Evolutionary conservation across 257 asterid genomes (phyloP), one percentile per base, ranked within the genome.

Genomic region (Marsdenia floribunda): DNA sequence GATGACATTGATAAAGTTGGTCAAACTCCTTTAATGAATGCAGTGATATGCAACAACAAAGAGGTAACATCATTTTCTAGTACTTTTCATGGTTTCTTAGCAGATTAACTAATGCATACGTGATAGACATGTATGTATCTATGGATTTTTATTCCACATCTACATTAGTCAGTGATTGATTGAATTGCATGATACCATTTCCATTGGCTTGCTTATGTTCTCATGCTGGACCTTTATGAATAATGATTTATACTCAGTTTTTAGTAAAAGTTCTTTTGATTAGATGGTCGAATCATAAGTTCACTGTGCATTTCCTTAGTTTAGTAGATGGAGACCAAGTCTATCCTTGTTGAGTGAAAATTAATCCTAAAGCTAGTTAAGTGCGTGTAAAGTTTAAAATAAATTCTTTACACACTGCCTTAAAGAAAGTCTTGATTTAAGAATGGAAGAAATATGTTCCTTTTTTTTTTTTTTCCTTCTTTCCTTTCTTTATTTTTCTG

Each of bases 21-120:
- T 76, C 86, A 94, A 84, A 94, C 99, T 58, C 93, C 99, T 59
- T 93, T 94, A 38, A 94, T 94, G 99, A 87, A 70, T 72, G 97
- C 99, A 37, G 99, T 92, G 57, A 82, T 89, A 78, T 89, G 96
- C 72, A 75, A 82, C 35, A 89, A 90, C 86, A 89, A 82, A 82
- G 91, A 92, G 83, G 99, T 92, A 81, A 85, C 63, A 49, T 7
- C 74, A 57, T 44, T 60, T 46, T 53, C 10, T 11, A 29, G 22
- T 33, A 64, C 46, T 35, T 61, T 64, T 26, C 65, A 24, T 16
- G 18, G 42, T 69, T 47, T 50, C 59, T 46, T 69, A 24, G 19
- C 46, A 38, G 4, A 9, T 14, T 19, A 38, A 19, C 52, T 16
- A 64, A 19, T 26, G n/a, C 8, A 37, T 37, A 16, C 52, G 0